These are phyloP conservation scores for Entomortierella parvispora DNA, from an alignment of 192 early-diverging fungal genomes.

Conservation along the genomic window DNA sequence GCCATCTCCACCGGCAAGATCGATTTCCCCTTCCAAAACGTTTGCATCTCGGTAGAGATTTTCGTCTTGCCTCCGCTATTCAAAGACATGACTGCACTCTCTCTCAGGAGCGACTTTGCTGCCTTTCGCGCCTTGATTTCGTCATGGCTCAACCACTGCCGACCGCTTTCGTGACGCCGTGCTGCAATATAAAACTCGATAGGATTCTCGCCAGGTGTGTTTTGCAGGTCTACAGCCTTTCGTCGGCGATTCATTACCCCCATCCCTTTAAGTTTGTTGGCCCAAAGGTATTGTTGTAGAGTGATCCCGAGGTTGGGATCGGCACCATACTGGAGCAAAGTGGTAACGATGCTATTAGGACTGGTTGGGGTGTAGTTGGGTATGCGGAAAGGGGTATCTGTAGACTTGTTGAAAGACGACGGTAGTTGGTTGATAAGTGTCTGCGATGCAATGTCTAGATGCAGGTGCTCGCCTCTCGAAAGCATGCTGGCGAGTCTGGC, in stretches of 20 bases:
- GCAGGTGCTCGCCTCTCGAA: conserved; percentile 25
- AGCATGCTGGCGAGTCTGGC: conserved; percentile 48
- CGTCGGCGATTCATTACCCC: conserved; percentile 40
- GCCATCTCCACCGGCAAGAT: conserved; percentile 44
- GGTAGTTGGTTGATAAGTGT: conserved; percentile 30
- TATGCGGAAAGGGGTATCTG: conserved; percentile 32
- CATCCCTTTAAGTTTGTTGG: conserved; percentile 52
- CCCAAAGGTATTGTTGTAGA: conserved; percentile 52
- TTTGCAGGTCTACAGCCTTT: conserved; percentile 12
- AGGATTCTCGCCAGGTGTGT: conserved; percentile 10
- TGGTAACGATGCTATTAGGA: conserved; percentile 50
- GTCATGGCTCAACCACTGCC: conserved; percentile 47
- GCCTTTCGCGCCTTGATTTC: conserved; percentile 44
- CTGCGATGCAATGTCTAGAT: conserved; percentile 40
- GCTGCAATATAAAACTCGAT: conserved; percentile 52
- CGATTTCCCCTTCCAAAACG: conserved; percentile 47
- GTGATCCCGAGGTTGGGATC: conserved; percentile 54
- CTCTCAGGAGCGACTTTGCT: not conserved
- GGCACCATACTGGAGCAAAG: conserved; percentile 50
- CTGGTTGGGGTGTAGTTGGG: conserved; percentile 45
- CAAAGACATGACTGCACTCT: not conserved
- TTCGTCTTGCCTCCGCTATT: conserved; percentile 14
- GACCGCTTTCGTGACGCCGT: conserved; percentile 37
- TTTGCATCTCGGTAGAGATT: conserved; percentile 44
- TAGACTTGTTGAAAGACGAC: conserved; percentile 35